Evolutionary conservation across 306 rosid species (phyloP).

Genomic region (Dalbergia oliveri): DNA sequence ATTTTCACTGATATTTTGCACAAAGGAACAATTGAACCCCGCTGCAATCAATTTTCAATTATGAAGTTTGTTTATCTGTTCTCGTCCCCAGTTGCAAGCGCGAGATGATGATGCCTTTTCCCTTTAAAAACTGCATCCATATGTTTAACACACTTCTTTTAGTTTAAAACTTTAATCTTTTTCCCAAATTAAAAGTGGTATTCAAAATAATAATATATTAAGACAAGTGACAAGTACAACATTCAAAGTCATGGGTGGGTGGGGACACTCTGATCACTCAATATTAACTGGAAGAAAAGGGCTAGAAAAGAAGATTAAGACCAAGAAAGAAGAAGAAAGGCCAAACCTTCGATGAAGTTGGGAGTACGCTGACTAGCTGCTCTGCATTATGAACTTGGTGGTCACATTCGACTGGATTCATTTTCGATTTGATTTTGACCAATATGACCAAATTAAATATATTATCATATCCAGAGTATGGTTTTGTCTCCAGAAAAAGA

Average conservation of each 20-base stretch:
- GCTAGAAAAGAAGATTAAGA: neutral
- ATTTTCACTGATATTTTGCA: too few relatives aligned
- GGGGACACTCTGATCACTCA: neutral
- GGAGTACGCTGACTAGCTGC: neutral
- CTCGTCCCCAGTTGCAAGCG: neutral
- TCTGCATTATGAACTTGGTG: neutral
- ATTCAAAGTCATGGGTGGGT: neutral
- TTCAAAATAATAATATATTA: neutral
- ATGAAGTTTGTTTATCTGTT: neutral
- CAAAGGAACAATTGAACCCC: neutral
- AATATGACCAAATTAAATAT: neutral
- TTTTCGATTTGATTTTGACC: neutral
- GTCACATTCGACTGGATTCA: neutral
- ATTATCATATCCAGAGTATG: neutral
- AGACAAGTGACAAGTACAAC: neutral
- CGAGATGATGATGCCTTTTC: neutral
- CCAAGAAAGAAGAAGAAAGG: neutral
- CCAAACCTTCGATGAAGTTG: neutral
- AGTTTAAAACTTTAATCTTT: neutral
- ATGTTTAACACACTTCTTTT: neutral
- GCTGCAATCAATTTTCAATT: neutral
- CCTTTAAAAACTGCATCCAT: neutral
- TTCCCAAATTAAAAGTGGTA: neutral
- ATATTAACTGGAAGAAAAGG: neutral
- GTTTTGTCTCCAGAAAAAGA: neutral